A percentile compares a stretch with the other conserved stretches of the same genome.
Conservation (phyloP, 176 grass and related monocot species). For the Ananas comosus region DNA sequence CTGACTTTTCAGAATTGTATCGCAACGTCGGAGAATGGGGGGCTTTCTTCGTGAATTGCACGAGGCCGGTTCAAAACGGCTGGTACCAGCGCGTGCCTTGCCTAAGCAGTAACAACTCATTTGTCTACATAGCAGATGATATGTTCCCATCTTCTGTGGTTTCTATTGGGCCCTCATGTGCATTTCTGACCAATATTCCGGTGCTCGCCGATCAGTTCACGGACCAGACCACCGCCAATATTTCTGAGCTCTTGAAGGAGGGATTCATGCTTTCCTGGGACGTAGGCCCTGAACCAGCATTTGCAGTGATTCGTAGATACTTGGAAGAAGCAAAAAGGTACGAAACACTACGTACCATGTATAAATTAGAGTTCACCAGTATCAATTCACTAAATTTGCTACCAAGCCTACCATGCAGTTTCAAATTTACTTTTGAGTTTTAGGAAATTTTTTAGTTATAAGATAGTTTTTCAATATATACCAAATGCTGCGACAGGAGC, state of each 20-base stretch:
- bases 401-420: too few relatives aligned
- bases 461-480: too few relatives aligned
- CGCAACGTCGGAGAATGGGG: background rate
- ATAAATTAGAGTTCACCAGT: too few relatives aligned
- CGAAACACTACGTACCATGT: too few relatives aligned
- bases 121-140: slow-evolving; percentile 2
- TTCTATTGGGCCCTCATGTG: slow-evolving; percentile 20
- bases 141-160: too few relatives aligned
- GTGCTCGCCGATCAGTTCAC: background rate
- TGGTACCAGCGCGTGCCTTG: slow-evolving; percentile 6
- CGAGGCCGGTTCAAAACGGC: background rate
- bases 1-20: background rate
- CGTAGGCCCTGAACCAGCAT: background rate
- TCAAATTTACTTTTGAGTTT: too few relatives aligned
- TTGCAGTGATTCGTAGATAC: background rate
- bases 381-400: too few relatives aligned
- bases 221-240: background rate
- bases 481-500: too few relatives aligned
- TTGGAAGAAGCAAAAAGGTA: background rate
- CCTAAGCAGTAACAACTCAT: slow-evolving; percentile 9
- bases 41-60: slow-evolving; percentile 23
- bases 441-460: too few relatives aligned
- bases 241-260: background rate
- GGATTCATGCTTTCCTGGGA: background rate
- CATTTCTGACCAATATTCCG: background rate